Evolutionary conservation across 495 filamentous ascomycete genomes (phyloP), one percentile per base, ranked within the genome.

Genomic region (Achaetomiella virescens): DNA sequence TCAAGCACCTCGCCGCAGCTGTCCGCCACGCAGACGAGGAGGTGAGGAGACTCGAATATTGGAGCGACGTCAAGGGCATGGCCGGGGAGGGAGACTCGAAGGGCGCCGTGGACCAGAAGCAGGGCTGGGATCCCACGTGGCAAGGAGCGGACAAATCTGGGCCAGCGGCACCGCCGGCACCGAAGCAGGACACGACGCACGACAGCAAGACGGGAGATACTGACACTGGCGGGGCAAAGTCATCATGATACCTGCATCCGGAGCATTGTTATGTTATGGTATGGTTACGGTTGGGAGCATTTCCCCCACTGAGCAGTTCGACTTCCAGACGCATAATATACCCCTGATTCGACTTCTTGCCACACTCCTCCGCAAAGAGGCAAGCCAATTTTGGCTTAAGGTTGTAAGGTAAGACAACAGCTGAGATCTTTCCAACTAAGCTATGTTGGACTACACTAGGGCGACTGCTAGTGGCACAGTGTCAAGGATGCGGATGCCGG

Each of bases 21-120:
- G 70, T 88, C 12, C 68, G 76, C 48, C 77, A 81, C 36, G 87
- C 87, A 0, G 85, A 89, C 49, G 79, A 80, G 46, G 83, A 89
- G 51, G 84, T 88, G 31, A 78, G 79, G 59, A 75, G 70, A 55
- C 70, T 89, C 21, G 84, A 89, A 61, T 90, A 83, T 65, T 90
- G 87, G 87, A 85, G 81, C 59, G 87, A 90, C 57, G 78, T 88
- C 57, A 85, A 82, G 54, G 78, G 71, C 36, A 78, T 87, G 68
- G 80, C 78, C 2, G 71, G 75, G 38, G 68, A 74, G 21, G 84
- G 84, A 6, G 71, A 77, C 22, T 75, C 77, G 0, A 67, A 66
- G 35, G 72, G 71, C 10, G 77, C 72, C 1, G 74, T 74, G 2
- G 77, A 78, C 54, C 54, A 62, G 20, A 38, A 48, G 17, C 66